These are phyloP conservation scores for Psilocybe cubensis DNA, from an alignment of 768 basidiomycete genomes.

Conservation along the genomic window DNA sequence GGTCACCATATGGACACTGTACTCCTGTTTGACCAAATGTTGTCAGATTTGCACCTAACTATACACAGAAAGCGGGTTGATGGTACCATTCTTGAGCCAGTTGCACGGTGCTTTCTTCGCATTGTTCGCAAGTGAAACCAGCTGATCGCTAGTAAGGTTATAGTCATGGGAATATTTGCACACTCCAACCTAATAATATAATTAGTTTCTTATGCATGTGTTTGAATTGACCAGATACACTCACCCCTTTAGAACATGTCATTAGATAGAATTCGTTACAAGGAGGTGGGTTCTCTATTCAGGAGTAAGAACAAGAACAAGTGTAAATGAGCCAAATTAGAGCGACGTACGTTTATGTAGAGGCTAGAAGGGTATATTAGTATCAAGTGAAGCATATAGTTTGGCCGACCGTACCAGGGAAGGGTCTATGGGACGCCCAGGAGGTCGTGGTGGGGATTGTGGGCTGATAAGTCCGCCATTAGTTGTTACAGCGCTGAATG, in stretches of 20 bases:
- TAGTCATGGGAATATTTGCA: slow-evolving; percentile 91
- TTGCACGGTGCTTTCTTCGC: slow-evolving; percentile 89
- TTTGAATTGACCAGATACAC: slow-evolving; percentile 18
- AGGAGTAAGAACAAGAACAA: slow-evolving; percentile 9
- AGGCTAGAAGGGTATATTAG: slow-evolving; percentile 47
- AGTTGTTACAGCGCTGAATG: slow-evolving; percentile 46
- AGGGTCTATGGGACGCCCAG: slow-evolving; percentile 59
- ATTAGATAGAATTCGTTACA: slow-evolving; percentile 87
- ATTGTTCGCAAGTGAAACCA: slow-evolving; percentile 69
- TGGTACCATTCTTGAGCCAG: slow-evolving; percentile 74
- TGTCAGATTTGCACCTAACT: background rate
- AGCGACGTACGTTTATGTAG: slow-evolving; percentile 71
- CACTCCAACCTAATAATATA: slow-evolving; percentile 46
- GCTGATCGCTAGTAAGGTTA: slow-evolving; percentile 68
- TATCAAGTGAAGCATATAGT: slow-evolving; percentile 3
- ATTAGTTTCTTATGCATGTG: background rate
- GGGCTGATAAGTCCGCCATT: slow-evolving; percentile 71
- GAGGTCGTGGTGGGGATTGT: slow-evolving; percentile 55
- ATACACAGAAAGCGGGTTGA: background rate
- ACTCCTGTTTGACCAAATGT: slow-evolving; percentile 47
- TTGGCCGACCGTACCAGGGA: slow-evolving; percentile 51
- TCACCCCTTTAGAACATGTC: slow-evolving; percentile 79
- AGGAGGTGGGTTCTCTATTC: slow-evolving; percentile 80
- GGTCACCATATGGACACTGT: slow-evolving; percentile 73
- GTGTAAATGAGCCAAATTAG: background rate